These are phyloP conservation scores for Beta lomatogona DNA, from an alignment of 179 eudicot species.

Conservation along the genomic window DNA sequence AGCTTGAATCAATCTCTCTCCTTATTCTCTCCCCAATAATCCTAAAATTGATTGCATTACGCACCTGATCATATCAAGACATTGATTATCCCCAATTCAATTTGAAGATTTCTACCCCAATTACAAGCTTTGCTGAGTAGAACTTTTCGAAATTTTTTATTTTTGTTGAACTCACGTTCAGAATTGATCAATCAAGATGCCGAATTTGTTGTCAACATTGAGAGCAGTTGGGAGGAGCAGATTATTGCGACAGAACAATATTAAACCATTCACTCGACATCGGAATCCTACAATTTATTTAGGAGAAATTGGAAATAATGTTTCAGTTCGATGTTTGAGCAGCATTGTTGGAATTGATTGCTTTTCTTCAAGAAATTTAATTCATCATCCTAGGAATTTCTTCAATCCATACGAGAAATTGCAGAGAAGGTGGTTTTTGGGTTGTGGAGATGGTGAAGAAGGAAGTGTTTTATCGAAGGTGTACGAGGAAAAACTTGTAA, in stretches of 20 bases:
- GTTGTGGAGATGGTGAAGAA: slow-evolving; percentile 87
- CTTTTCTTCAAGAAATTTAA: slow-evolving; percentile 24
- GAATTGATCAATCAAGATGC: slow-evolving; percentile 28
- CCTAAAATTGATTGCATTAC: background rate
- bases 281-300: background rate
- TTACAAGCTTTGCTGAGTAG: background rate
- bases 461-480: slow-evolving; percentile 59
- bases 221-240: slow-evolving; percentile 48
- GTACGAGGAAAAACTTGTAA: slow-evolving; percentile 67
- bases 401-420: slow-evolving; percentile 13
- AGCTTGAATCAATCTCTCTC: background rate
- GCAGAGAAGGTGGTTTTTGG: slow-evolving; percentile 71
- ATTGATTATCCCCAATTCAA: slow-evolving; percentile 6
- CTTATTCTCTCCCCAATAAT: background rate
- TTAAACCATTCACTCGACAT: slow-evolving; percentile 21
- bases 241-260: slow-evolving; percentile 33
- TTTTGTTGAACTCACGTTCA: background rate
- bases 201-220: slow-evolving; percentile 46
- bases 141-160: background rate
- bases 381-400: slow-evolving; percentile 8
- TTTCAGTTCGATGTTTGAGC: slow-evolving; percentile 47
- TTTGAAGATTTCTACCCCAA: background rate
- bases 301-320: slow-evolving; percentile 26
- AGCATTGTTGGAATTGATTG: slow-evolving; percentile 45
- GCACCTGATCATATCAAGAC: background rate